Evolutionary conservation across 805 yeast species (phyloP), one percentile per base, ranked within the genome.

Genomic region (Brettanomyces anomalus): DNA sequence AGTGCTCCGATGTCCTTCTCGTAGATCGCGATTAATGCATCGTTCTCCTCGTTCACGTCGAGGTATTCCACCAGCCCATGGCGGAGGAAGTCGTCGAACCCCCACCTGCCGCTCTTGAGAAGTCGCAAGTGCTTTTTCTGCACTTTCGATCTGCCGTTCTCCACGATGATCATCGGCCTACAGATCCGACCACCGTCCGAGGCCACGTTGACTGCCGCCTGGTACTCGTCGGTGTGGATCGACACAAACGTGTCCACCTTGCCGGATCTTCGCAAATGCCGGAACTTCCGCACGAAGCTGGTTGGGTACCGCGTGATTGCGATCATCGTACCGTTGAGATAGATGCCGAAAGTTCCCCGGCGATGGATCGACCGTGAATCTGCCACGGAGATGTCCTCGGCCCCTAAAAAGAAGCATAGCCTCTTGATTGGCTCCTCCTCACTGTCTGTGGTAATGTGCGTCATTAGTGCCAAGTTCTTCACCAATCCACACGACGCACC

Each of bases 401-500:
- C 93, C 49, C 98, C 98, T 42, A 93, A 70, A 21, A 82, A 67
- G 52, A 70, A 84, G 56, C 97, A 87, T 30, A 89, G 67, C 43
- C 75, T 76, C 48, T 72, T 76, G 33, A 93, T 78, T 15, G 98
- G 97, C 8, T 72, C 85, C 56, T 90, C 97, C 62, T 93, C 98
- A 54, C 87, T 97, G 64, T 93, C 98, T 1, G 98, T 90, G 4
- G 98, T 93, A 56, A 93, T 93, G 64, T 93, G 98, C 10, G 98
- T 93, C 98, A 93, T 93, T 38, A 93, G 72, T 1, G 98, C 98
- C 61, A 93, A 70, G 60, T 93, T 93, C 66, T 93, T 93, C 32
- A 93, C 98, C 63, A 93, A 74, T 58, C 98, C 98, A 78, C 98
- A 93, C 0, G 98, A 98, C 66, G 93, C 98, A 73, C 98, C 98